Conservation (phyloP, 176 grass and related monocot genomes). For the Zoysia pacifica region DNA sequence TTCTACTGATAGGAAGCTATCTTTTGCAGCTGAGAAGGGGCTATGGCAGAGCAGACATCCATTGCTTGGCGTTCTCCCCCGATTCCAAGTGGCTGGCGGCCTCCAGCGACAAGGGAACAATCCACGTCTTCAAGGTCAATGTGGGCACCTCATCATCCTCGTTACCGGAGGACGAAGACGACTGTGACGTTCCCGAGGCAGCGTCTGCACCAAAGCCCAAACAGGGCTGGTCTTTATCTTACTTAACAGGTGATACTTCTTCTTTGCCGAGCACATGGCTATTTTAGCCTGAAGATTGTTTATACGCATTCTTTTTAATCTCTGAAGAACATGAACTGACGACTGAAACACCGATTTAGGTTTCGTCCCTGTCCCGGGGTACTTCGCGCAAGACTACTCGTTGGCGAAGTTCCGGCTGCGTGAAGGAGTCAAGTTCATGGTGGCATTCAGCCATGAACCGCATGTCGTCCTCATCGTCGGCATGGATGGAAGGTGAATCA, state of each 20-base stretch:
- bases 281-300: neutral
- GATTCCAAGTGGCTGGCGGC: constrained; percentile 72
- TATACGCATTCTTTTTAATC: neutral
- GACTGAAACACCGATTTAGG: constrained; percentile 24
- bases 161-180: constrained; percentile 22
- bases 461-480: constrained; percentile 64
- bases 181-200: neutral
- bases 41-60: constrained; percentile 62
- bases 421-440: constrained; percentile 54
- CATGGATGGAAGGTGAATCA: constrained; percentile 74
- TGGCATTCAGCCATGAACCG: constrained; percentile 61
- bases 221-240: constrained; percentile 36
- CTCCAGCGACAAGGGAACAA: constrained; percentile 77
- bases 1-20: neutral
- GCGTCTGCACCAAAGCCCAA: neutral
- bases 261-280: neutral
- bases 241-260: constrained; percentile 53
- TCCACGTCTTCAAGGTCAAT: constrained; percentile 73
- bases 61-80: constrained; percentile 70
- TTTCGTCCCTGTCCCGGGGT: constrained; percentile 58
- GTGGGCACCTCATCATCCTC: constrained; percentile 31
- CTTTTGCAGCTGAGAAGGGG: constrained; percentile 66
- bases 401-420: constrained; percentile 61
- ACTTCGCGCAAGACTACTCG: constrained; percentile 78
- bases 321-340: neutral